Evolutionary conservation across 163 green algal species (phyloP).

Genomic region (Scenedesmus sp.): DNA sequence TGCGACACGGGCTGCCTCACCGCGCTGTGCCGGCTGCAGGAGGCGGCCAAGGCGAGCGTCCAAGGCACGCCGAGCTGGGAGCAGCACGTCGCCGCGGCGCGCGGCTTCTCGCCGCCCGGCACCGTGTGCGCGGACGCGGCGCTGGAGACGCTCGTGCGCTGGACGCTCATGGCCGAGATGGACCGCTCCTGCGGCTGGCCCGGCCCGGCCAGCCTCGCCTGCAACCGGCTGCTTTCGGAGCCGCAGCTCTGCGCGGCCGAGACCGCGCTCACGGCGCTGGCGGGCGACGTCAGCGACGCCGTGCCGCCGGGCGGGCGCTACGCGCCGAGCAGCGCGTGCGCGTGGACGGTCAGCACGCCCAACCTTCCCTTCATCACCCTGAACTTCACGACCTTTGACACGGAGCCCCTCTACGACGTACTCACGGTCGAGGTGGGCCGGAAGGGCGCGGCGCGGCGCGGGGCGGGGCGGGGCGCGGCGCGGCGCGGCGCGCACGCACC

Average conservation of each 20-base stretch:
- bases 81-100: neutral
- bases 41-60: constrained; percentile 2
- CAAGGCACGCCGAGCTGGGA: constrained; percentile 11
- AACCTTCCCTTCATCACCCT: constrained; percentile 35
- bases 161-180: constrained; percentile 37
- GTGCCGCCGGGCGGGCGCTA: constrained; percentile 5
- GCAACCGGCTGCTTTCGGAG: constrained; percentile 32
- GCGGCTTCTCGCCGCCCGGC: constrained; percentile 9
- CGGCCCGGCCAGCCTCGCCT: constrained; percentile 22
- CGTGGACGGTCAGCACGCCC: constrained; percentile 34
- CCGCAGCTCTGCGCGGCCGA: constrained; percentile 10
- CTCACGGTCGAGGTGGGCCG: constrained; percentile 36
- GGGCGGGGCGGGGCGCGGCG: too few species aligned
- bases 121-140: constrained; percentile 15
- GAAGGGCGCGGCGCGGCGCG: too few species aligned
- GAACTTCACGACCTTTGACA: constrained; percentile 30
- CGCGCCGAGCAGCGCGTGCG: constrained; percentile 24
- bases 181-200: constrained; percentile 24
- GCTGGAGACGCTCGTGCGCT: constrained; percentile 25
- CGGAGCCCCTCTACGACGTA: constrained; percentile 39
- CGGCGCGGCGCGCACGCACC: too few species aligned
- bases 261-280: neutral
- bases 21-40: constrained; percentile 34
- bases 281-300: constrained; percentile 23
- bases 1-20: constrained; percentile 36